These are phyloP conservation scores for Gastrodia elata DNA, from an alignment of 106 monocot genomes.

Conservation along the genomic window DNA sequence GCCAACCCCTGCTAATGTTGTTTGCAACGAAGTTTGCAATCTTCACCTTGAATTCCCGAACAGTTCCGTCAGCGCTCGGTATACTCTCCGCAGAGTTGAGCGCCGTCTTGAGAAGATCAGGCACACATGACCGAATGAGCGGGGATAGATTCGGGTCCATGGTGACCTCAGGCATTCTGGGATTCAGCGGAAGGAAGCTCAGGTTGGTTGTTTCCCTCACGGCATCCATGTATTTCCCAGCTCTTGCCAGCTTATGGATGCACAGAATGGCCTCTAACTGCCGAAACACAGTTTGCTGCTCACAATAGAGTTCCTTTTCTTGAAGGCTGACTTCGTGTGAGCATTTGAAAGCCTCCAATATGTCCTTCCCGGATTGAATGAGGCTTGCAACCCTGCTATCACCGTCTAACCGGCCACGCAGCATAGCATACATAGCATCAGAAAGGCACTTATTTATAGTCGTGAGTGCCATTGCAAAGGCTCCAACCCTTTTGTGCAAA, in stretches of 20 bases:
- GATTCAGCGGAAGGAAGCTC: conserved; percentile 85
- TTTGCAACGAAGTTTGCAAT: conserved; percentile 81
- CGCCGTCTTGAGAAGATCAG: conserved; percentile 81
- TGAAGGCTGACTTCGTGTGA: conserved; percentile 69
- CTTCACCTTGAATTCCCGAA: conserved; percentile 72
- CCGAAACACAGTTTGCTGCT: conserved; percentile 71
- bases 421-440: conserved; percentile 81
- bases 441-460: conserved; percentile 94
- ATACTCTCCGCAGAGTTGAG: conserved; percentile 73
- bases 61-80: conserved; percentile 72
- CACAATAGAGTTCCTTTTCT: conserved; percentile 60
- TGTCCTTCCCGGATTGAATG: conserved; percentile 81
- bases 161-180: conserved; percentile 50
- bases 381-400: conserved; percentile 69
- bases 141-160: conserved; percentile 59
- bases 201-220: conserved; percentile 71
- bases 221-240: conserved; percentile 71
- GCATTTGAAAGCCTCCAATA: conserved; percentile 66
- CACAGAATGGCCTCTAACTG: conserved; percentile 78
- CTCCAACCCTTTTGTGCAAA: conserved; percentile 96
- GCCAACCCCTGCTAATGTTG: conserved; percentile 85
- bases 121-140: conserved; percentile 78
- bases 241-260: conserved; percentile 65
- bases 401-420: conserved; percentile 77
- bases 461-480: conserved; percentile 76